phyloP scores from a whole-genome alignment of 106 monocot genomes.

The Platanthera zijinensis region DNA sequence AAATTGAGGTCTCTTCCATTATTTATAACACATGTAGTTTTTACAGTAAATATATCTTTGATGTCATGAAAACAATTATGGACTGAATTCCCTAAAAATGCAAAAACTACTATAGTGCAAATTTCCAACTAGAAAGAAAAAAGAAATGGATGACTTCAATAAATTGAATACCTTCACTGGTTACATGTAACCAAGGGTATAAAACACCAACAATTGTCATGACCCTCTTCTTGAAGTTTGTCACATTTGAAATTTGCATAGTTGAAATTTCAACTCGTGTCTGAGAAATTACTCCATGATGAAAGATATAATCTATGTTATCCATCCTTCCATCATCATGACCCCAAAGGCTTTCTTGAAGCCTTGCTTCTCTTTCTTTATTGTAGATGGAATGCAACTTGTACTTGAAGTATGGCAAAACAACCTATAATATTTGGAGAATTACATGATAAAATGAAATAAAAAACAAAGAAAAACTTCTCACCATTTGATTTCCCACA shows the following conservation, averaged over 20 bases:
- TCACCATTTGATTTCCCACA: not conserved
- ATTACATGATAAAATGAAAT: not conserved
- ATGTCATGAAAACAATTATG: not conserved
- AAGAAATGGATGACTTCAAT: not conserved
- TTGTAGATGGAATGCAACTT: conserved; percentile 80
- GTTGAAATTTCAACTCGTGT: conserved; percentile 16
- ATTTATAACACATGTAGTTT: not conserved
- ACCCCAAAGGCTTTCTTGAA: conserved; percentile 89
- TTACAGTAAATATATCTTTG: not conserved
- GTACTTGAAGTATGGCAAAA: conserved; percentile 84
- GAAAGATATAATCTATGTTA: conserved; percentile 30
- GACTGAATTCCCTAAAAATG: not conserved
- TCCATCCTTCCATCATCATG: conserved; percentile 33
- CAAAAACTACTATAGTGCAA: not conserved
- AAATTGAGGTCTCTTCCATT: not conserved
- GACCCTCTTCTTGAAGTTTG: conserved; percentile 46
- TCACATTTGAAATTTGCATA: conserved; percentile 34
- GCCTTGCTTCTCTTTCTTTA: conserved; percentile 86
- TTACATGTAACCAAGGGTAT: conserved; percentile 98
- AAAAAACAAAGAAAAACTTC: not conserved
- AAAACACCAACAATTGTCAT: conserved; percentile 46
- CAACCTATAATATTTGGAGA: conserved; percentile 39
- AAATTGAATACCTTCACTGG: conserved; percentile 67
- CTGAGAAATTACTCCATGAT: conserved; percentile 40
- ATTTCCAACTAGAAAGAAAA: not conserved